Evolutionary conservation across 352 stramenopile genomes (phyloP).

Genomic region (Phytophthora hibernalis): DNA sequence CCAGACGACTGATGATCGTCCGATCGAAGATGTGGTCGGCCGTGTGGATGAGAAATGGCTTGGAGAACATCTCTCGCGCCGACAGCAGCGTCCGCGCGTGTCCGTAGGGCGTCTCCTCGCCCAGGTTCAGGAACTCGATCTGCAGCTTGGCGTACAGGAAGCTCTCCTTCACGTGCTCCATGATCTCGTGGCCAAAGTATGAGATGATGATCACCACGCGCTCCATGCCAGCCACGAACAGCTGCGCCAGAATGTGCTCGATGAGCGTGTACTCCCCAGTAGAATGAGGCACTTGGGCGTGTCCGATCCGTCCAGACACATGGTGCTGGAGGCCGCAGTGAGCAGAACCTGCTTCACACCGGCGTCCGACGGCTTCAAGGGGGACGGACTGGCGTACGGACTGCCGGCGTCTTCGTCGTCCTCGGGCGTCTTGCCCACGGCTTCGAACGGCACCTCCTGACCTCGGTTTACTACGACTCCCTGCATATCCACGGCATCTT

Average conservation of each 20-base stretch:
- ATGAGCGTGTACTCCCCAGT: conserved; percentile 83
- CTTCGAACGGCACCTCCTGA: conserved; percentile 82
- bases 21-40: conserved; percentile 88
- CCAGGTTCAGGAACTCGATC: conserved; percentile 88
- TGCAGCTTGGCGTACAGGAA: conserved; percentile 78
- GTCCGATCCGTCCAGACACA: conserved; percentile 80
- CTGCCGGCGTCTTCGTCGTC: conserved; percentile 22
- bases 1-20: conserved; percentile 69
- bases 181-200: conserved; percentile 83
- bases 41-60: conserved; percentile 89
- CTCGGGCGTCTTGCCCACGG: conserved; percentile 62
- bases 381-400: background rate
- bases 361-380: background rate
- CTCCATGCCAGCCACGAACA: conserved; percentile 85
- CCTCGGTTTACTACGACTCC: conserved; percentile 81
- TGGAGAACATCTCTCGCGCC: conserved; percentile 77
- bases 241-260: conserved; percentile 81
- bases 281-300: conserved; percentile 84
- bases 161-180: conserved; percentile 80
- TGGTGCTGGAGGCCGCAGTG: conserved; percentile 79
- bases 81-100: conserved; percentile 80
- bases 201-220: conserved; percentile 88
- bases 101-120: conserved; percentile 76
- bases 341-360: conserved; percentile 79
- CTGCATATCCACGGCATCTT: conserved; percentile 84